Evolutionary conservation across 495 filamentous ascomycete genomes (phyloP).

Genomic region (Trypethelium eluteriae): DNA sequence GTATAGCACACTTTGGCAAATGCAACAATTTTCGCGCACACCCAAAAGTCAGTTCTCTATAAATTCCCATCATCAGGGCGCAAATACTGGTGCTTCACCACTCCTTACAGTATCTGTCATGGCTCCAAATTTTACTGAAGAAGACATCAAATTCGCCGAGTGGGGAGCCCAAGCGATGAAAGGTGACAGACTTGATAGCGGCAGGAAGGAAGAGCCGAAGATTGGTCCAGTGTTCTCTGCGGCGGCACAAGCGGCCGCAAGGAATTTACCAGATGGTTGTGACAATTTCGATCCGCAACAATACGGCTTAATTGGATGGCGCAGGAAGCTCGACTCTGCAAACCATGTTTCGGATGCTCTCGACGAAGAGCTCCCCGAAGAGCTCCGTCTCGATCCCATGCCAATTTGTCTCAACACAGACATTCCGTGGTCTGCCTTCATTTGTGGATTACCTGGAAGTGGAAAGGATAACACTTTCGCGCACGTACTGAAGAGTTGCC

Average conservation of each 20-base stretch:
- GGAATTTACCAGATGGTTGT: neutral
- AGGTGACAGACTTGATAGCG: neutral
- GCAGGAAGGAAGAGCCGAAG: neutral
- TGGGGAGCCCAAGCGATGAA: neutral
- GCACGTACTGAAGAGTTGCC: conserved; percentile 60
- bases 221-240: neutral
- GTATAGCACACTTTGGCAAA: too few species aligned
- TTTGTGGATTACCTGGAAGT: conserved; percentile 69
- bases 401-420: conserved; percentile 57
- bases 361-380: neutral
- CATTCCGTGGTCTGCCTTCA: conserved; percentile 60
- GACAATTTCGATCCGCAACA: conserved; percentile 13
- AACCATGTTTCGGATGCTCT: neutral
- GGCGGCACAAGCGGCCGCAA: neutral
- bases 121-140: too few species aligned
- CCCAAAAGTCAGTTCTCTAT: too few species aligned
- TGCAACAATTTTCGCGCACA: too few species aligned
- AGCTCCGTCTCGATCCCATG: conserved; percentile 1
- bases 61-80: too few species aligned
- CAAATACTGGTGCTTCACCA: too few species aligned
- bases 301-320: conserved; percentile 20
- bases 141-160: too few species aligned
- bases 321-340: neutral
- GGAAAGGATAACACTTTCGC: conserved; percentile 70
- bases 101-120: too few species aligned